These are phyloP conservation scores for Backusella tarrabulga DNA, from an alignment of 192 early-diverging fungal genomes.

Conservation along the genomic window DNA sequence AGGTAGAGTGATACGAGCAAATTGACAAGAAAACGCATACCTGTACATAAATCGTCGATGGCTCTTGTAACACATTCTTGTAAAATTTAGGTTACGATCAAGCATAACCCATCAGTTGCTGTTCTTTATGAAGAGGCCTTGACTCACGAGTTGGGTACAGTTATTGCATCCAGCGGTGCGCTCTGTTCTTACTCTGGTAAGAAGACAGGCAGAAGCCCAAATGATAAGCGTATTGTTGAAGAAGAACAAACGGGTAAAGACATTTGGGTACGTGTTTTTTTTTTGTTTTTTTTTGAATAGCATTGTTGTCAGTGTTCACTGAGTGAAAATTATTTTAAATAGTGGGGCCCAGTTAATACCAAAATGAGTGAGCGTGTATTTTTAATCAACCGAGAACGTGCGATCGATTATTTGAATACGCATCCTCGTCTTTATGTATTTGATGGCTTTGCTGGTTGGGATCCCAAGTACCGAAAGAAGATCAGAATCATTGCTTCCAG, in stretches of 20 bases:
- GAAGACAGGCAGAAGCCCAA: conserved; percentile 91
- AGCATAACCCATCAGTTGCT: conserved; percentile 81
- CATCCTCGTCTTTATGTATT: conserved; percentile 91
- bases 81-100: conserved; percentile 56
- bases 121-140: conserved; percentile 94
- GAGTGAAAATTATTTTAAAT: not conserved
- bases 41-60: not conserved
- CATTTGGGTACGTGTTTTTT: conserved; percentile 63
- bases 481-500: conserved; percentile 92
- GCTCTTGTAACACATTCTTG: not conserved
- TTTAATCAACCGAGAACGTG: conserved; percentile 93
- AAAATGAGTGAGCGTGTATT: conserved; percentile 81
- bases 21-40: not conserved
- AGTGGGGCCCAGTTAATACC: conserved; percentile 98
- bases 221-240: conserved; percentile 97
- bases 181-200: conserved; percentile 86
- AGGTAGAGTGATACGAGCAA: conserved; percentile 29
- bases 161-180: conserved; percentile 88
- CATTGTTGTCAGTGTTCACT: not conserved
- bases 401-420: conserved; percentile 95
- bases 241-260: conserved; percentile 79
- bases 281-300: not conserved
- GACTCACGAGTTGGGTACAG: conserved; percentile 78
- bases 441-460: conserved; percentile 98
- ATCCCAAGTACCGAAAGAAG: conserved; percentile 97